Percentiles rank a stretch among this genome's conserved stretches.
phyloP scores from a whole-genome alignment of 176 grass and related monocot species.

The Coix lacrymajobi region DNA sequence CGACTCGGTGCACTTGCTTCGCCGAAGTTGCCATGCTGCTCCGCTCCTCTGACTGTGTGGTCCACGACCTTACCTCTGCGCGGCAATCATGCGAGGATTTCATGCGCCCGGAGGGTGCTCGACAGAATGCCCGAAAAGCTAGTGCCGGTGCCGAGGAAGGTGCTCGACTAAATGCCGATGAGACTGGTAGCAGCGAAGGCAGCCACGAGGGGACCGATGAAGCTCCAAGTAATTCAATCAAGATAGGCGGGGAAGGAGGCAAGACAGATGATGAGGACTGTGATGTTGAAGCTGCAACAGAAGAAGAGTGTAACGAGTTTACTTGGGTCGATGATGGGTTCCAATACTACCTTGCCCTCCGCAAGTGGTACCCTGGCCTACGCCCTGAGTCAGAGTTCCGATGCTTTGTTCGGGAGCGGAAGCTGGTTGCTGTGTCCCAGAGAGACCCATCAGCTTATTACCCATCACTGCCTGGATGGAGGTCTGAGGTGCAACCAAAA shows the following conservation, averaged over 20 bases:
- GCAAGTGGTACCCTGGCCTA: conserved; percentile 71
- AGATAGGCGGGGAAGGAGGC: not conserved
- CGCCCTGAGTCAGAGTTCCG: conserved; percentile 86
- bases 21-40: conserved; percentile 77
- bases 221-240: not conserved
- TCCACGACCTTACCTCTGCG: conserved; percentile 54
- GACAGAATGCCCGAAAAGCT: not conserved
- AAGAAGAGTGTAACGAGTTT: conserved; percentile 7
- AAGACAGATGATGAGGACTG: not conserved
- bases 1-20: conserved; percentile 57
- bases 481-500: conserved; percentile 33
- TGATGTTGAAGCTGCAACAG: not conserved
- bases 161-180: not conserved
- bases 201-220: not conserved
- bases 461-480: conserved; percentile 56
- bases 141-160: not conserved
- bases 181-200: not conserved
- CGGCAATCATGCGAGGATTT: conserved; percentile 37
- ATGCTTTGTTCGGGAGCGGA: conserved; percentile 54
- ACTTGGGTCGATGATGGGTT: conserved; percentile 46
- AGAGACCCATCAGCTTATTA: conserved; percentile 86
- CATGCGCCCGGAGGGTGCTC: not conserved
- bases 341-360: conserved; percentile 67
- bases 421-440: conserved; percentile 62
- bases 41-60: conserved; percentile 64